Percentiles rank a stretch among this genome's conserved stretches.
phyloP scores from a whole-genome alignment of 441 rosid genomes.

The Corymbia calophylla region DNA sequence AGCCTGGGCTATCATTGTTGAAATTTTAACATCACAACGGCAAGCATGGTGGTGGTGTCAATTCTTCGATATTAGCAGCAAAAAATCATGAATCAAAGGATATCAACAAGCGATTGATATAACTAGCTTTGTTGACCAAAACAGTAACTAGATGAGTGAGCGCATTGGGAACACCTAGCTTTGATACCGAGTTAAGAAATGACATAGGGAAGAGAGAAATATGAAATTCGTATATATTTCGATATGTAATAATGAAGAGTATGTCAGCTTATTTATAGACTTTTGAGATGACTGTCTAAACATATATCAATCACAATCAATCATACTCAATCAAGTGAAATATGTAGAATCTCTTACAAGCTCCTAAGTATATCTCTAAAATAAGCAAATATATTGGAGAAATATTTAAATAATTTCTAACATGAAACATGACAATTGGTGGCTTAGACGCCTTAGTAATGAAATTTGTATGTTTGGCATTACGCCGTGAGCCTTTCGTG shows the following conservation, averaged over 20 bases:
- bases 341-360: neutral
- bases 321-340: neutral
- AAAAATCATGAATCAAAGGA: neutral
- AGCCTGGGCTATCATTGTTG: neutral
- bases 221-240: neutral
- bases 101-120: neutral
- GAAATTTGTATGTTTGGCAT: neutral
- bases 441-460: neutral
- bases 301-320: neutral
- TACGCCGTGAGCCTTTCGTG: neutral
- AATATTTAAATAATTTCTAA: neutral
- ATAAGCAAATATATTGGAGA: neutral
- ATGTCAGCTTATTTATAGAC: neutral
- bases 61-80: neutral
- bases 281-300: neutral
- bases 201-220: neutral
- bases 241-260: neutral
- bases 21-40: neutral
- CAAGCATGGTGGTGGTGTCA: neutral
- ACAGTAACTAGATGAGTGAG: neutral
- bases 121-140: neutral
- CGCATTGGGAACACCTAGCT: fast-evolving
- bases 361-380: neutral
- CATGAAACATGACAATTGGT: neutral
- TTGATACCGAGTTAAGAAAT: neutral